Base-by-base conservation (phyloP, 306 rosid genomes). In the Quercus robur region DNA sequence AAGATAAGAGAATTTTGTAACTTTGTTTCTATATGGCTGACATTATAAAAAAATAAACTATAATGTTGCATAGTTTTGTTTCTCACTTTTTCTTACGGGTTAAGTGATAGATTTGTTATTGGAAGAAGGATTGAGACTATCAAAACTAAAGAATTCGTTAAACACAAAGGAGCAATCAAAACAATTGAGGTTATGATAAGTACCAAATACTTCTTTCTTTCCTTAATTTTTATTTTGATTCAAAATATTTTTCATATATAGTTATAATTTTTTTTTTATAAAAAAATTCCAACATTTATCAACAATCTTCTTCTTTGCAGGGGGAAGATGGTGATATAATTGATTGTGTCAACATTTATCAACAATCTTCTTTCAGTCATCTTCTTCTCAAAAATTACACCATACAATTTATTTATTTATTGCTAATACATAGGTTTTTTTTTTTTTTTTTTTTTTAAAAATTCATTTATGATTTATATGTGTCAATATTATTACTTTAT, bases 331-430 rank as follows among this genome's bases (percentile, higher is more conserved):
- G 67, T 10, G 82, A 68, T 5, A 17, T 78, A 19, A 74, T 78
- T 44, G 86, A 78, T 58, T 83, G 86, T 30, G 76, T 83, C 6
- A 76, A 67, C 26, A 83, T 83, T 4, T 57, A 78, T 38, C 61
- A 57, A 46, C 82, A 83, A 2, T 76, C 80, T 19, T 75, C 86
- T 30, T 64, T 78, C n/a, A 73, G 57, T 44, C 82, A 78, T 51
- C 82, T 76, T 18, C 79, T 82, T 66, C 82, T 82, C 71, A 66
- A 44, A 41, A 73, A 73, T 31, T 82, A 82, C 1, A 73, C 64
- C 1, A 73, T 78, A 56, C 6, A 78, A 82, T 82, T 82, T 64
- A 9, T 8, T 25, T 38, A 38, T 38, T 38, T 38, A 38, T 38
- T 38, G 44, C 44, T 7, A 38, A 6, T 38, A 38, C 44, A 38